Base-by-base conservation (phyloP, 2,329 filamentous ascomycete genomes). In the Fonsecaea nubica region DNA sequence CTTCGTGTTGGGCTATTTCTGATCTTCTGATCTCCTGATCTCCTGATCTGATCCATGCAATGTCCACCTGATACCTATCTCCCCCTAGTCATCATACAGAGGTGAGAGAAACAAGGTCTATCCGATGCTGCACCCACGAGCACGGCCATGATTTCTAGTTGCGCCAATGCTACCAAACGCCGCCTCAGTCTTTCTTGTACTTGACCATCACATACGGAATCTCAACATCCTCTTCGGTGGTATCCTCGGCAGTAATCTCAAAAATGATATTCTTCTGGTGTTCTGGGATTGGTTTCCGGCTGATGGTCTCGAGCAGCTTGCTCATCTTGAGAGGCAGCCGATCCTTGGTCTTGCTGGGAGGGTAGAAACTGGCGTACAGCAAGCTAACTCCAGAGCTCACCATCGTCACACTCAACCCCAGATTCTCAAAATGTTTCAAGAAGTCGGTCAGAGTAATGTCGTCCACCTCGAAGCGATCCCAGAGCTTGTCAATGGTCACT, bases 251-350 rank as follows among this genome's bases (percentile, higher is more conserved):
- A 6, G 95, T 96, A 72, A 97, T 91, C 82, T 98, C 95, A 76
- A 98, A 96, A 74, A 98, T 97, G 69, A 98, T 87, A 75, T 97
- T 94, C 84, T 91, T 95, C 82, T 97, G 92, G 77, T 98, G 94
- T 3, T 87, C 86, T 0, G 95, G 94, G 65, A 99, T 90, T 1
- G 90, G 86, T 84, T 97, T 97, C 85, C 94, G 96, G 68, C 92
- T 96, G 70, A 99, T 91, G 54, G 87, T 87, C 80, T 94, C 92
- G 4, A 97, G 90, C 58, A 99, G 85, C 76, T 94, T 84, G 80
- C 92, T 97, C 80, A 98, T 86, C 81, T 93, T 97, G 80, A 97
- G 84, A 13, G 81, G 82, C 75, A 92, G 84, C 70, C 93, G 87
- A 70, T 97, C 93, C 85, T 93, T 93, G 65, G 93, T 83, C 85